Percentiles rank a stretch among this genome's conserved stretches.
phyloP scores from a whole-genome alignment of 2,329 filamentous ascomycete genomes.

The Chaetoscypha palmicola region DNA sequence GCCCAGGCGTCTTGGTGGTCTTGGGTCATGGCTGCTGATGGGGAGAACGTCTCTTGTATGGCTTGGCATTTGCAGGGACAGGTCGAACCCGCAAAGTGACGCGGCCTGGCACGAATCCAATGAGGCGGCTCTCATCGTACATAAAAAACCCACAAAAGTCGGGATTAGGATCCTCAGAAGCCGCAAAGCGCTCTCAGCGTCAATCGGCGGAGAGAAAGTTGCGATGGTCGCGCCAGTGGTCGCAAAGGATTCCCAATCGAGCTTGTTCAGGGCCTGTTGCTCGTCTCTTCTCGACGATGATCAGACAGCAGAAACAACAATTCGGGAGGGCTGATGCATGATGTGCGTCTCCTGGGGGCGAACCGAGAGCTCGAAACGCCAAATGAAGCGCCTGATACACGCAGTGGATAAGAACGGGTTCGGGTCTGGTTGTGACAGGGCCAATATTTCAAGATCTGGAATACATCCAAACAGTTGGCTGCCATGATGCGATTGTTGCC shows the following conservation, averaged over 20 bases:
- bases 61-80: slow-evolving; percentile 4
- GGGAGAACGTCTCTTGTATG: no score
- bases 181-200: background rate
- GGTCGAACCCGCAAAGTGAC: background rate
- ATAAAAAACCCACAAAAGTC: background rate
- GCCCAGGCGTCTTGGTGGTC: background rate
- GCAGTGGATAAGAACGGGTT: no score
- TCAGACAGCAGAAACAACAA: background rate
- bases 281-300: background rate
- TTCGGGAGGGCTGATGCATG: background rate
- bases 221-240: background rate
- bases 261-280: background rate
- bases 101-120: background rate
- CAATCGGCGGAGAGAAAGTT: background rate
- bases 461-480: no score
- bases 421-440: no score
- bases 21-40: background rate
- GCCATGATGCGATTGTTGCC: no score
- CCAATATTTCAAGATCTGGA: no score
- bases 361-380: slow-evolving; percentile 14
- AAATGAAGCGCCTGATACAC: background rate
- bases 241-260: background rate
- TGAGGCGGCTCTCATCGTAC: background rate
- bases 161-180: no score
- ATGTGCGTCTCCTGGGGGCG: slow-evolving; percentile 3